These are phyloP conservation scores for Cercospora beticola DNA, from an alignment of 2,329 filamentous ascomycete genomes.

Conservation along the genomic window DNA sequence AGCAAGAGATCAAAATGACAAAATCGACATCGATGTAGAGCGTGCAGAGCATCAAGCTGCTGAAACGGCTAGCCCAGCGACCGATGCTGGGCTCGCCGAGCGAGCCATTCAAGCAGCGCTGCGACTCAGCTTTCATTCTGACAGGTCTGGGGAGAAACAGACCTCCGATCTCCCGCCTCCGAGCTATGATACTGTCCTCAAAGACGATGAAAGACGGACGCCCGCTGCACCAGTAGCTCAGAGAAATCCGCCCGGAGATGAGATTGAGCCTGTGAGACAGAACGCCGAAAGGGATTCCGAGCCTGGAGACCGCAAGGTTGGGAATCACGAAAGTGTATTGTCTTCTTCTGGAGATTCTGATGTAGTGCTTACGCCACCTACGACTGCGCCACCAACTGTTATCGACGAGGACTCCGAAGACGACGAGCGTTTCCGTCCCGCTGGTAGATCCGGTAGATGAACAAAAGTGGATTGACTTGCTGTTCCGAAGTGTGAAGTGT, in stretches of 20 bases:
- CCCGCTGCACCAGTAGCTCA: not conserved
- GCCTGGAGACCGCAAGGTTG: not conserved
- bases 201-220: conserved; percentile 8
- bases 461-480: not conserved
- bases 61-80: not conserved
- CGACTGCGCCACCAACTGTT: conserved; percentile 13
- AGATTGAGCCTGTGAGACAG: not conserved
- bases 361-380: conserved; percentile 8
- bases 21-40: not conserved
- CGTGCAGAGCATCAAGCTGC: not conserved
- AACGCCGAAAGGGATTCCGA: not conserved
- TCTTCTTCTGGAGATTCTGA: conserved; percentile 10
- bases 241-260: not conserved
- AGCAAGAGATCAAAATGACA: not conserved
- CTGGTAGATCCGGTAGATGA: not conserved
- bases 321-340: not conserved
- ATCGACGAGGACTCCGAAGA: conserved; percentile 14
- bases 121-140: conserved; percentile 8
- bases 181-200: conserved; percentile 9
- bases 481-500: not conserved
- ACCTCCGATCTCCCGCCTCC: conserved; percentile 4
- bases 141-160: not conserved
- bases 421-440: conserved; percentile 6
- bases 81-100: not conserved
- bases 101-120: conserved; percentile 11